A percentile compares a stretch with the other conserved stretches of the same genome.
Evolutionary conservation across 2,329 filamentous ascomycete genomes (phyloP).

Genomic region (Eutypa lata): DNA sequence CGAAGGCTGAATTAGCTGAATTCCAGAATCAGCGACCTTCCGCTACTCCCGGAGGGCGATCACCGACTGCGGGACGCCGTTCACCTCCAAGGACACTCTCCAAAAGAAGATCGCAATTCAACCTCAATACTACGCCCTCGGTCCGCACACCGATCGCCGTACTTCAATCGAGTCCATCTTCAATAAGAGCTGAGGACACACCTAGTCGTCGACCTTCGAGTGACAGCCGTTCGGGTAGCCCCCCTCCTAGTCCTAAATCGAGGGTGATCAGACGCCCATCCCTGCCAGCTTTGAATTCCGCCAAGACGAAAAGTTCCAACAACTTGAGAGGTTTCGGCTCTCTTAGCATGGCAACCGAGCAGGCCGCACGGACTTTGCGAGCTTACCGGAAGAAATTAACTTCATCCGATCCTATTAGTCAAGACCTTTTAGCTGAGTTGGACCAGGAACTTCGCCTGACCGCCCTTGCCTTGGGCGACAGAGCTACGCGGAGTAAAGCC

Average conservation of each 20-base stretch:
- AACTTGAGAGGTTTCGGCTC: slow-evolving; percentile 52
- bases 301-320: slow-evolving; percentile 48
- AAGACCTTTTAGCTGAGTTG: slow-evolving; percentile 58
- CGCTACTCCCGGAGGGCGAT: background rate
- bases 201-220: slow-evolving; percentile 47
- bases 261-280: slow-evolving; percentile 50
- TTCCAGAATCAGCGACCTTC: slow-evolving; percentile 58
- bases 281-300: slow-evolving; percentile 45
- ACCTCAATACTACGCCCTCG: slow-evolving; percentile 33
- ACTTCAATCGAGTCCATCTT: slow-evolving; percentile 40
- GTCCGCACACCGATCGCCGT: slow-evolving; percentile 37
- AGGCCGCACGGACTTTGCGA: slow-evolving; percentile 59
- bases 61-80: slow-evolving; percentile 41
- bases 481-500: slow-evolving; percentile 49
- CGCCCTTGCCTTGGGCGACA: slow-evolving; percentile 56
- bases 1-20: slow-evolving; percentile 80
- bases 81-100: slow-evolving; percentile 55
- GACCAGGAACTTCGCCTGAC: slow-evolving; percentile 64
- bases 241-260: slow-evolving; percentile 48
- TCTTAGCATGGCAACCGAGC: slow-evolving; percentile 62
- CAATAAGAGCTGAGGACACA: slow-evolving; percentile 41
- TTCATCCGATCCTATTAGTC: slow-evolving; percentile 53
- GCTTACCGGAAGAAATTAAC: slow-evolving; percentile 62
- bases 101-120: slow-evolving; percentile 53
- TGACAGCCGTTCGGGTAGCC: slow-evolving; percentile 43